Conservation (phyloP, 306 rosid genomes). For the Begonia loranthoides region DNA sequence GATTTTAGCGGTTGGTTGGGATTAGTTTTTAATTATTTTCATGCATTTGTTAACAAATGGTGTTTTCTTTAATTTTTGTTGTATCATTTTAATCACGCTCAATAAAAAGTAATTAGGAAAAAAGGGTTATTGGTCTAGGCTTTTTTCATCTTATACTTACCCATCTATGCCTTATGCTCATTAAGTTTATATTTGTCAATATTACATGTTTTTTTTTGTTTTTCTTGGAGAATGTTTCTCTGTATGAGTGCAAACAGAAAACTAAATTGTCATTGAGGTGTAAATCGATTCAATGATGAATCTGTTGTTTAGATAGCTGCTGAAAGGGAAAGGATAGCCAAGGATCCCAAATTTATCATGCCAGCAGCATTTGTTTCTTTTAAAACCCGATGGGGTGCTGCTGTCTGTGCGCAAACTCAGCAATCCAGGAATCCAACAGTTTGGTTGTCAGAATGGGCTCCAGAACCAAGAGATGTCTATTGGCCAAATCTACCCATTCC, state of each 20-base stretch:
- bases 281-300: slow-evolving; percentile 9
- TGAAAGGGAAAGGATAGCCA: slow-evolving; percentile 53
- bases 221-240: too few species aligned
- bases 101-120: too few species aligned
- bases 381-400: slow-evolving; percentile 90
- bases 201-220: too few species aligned
- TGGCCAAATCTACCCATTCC: slow-evolving; percentile 92
- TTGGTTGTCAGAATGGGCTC: slow-evolving; percentile 97
- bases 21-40: too few species aligned
- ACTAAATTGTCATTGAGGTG: slow-evolving; percentile 1
- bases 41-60: too few species aligned
- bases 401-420: slow-evolving; percentile 99
- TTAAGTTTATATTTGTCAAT: too few species aligned
- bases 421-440: slow-evolving; percentile 79
- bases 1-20: too few species aligned
- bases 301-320: slow-evolving; percentile 43
- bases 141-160: too few species aligned
- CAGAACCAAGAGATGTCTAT: slow-evolving; percentile 87
- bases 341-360: slow-evolving; percentile 53
- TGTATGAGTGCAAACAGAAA: not conserved
- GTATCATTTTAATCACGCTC: too few species aligned
- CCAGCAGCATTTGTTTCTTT: slow-evolving; percentile 97
- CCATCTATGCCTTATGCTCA: too few species aligned
- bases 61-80: too few species aligned
- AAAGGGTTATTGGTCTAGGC: too few species aligned